A percentile compares a stretch with the other conserved stretches of the same genome.
phyloP scores from a whole-genome alignment of 2,329 filamentous ascomycete genomes.

The Epichloe coenophiala region DNA sequence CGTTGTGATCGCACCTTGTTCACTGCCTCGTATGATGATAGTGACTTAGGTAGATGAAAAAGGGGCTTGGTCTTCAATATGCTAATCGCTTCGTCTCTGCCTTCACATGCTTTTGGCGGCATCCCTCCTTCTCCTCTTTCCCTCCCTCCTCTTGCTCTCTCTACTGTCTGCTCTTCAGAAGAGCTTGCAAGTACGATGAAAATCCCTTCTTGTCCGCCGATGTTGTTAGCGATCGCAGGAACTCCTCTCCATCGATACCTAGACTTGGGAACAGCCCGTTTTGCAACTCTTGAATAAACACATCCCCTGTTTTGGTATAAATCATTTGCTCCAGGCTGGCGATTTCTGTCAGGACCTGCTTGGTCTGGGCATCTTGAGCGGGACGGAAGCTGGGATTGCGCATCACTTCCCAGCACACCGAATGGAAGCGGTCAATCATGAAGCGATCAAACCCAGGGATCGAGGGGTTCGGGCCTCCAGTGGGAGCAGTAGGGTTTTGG shows the following conservation, averaged over 20 bases:
- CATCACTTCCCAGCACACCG: conserved; percentile 80
- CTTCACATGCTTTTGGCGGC: neutral
- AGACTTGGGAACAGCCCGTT: conserved; percentile 49
- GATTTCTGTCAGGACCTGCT: conserved; percentile 78
- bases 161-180: no score
- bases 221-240: conserved; percentile 44
- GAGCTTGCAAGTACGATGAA: no score
- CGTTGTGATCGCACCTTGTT: neutral
- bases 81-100: neutral
- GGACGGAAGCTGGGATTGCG: conserved; percentile 67
- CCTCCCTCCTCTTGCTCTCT: no score
- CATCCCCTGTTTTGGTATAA: conserved; percentile 75
- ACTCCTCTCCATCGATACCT: conserved; percentile 48
- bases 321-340: conserved; percentile 78
- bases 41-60: neutral
- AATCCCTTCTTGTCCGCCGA: no score
- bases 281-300: conserved; percentile 60
- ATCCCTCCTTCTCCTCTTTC: neutral
- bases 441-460: conserved; percentile 88
- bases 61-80: neutral
- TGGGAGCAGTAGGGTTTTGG: conserved; percentile 35
- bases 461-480: conserved; percentile 36
- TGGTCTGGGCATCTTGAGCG: conserved; percentile 70
- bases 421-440: conserved; percentile 78
- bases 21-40: neutral